Base-by-base conservation (phyloP, 805 yeast genomes). In the Nakazawaea wickerhamii region DNA sequence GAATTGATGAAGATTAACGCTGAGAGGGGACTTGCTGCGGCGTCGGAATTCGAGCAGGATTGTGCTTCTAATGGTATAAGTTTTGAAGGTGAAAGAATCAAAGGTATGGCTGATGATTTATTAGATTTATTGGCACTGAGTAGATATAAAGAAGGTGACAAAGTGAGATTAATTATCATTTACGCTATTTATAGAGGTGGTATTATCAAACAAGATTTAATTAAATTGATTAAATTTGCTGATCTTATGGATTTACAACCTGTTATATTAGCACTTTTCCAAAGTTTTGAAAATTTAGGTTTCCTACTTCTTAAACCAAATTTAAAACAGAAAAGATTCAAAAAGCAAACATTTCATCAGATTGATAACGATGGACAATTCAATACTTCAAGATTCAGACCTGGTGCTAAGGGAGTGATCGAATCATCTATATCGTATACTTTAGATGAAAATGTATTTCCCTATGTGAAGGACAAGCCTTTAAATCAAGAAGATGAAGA, bases 151-250 rank as follows among this genome's bases (percentile, higher is more conserved):
- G 67, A 70, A 44, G 73, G 73, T 14, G 95, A 87, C 55, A 87
- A 87, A 55, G 65, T 88, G 43, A 73, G 99, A 46, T 65, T 84
- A 22, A 74, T 93, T 11, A 65, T 85, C 17, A 63, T 84, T 2
- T 93, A 93, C 59, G 82, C 87, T 0, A 59, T 89, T 22, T 83
- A 79, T 57, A 72, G 98, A 50, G 91, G 90, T 3, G 96, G 96
- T 0, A 63, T 93, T 13, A 70, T 84, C 4, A 83, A 79, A 52
- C 57, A 71, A 6, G 99, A 93, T 64, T 76, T 83, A 48, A 60
- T 66, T 38, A 88, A 90, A 56, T 63, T 93, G 30, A 71, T 81
- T 32, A 64, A 72, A 38, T 93, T 83, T 47, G 63, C 68, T 35
- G 68, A 65, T 0, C 43, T 70, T 22, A 58, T 66, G 0, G 55